These are phyloP conservation scores for Ulota crispa DNA, from an alignment of 225 moss, liverwort and hornwort species.

Conservation along the genomic window DNA sequence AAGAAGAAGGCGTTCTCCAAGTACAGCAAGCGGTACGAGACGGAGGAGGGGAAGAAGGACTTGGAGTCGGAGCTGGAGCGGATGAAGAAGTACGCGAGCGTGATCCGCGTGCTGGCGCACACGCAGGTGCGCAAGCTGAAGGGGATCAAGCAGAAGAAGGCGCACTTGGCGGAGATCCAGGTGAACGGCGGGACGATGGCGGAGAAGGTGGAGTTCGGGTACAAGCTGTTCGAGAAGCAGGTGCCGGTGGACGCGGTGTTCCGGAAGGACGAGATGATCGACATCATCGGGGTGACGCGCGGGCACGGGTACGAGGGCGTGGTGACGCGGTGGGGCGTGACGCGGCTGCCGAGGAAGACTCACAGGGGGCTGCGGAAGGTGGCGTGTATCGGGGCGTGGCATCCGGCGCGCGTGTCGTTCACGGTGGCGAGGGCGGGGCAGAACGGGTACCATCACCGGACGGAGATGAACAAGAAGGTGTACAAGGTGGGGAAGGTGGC, in stretches of 20 bases:
- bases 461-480: slow-evolving; percentile 62
- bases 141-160: slow-evolving; percentile 81
- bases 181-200: slow-evolving; percentile 54
- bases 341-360: slow-evolving; percentile 73
- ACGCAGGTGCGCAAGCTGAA: slow-evolving; percentile 73
- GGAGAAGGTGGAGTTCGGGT: slow-evolving; percentile 83
- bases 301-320: slow-evolving; percentile 81
- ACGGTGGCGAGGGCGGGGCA: slow-evolving; percentile 84
- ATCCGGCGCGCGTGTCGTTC: slow-evolving; percentile 88
- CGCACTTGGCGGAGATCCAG: slow-evolving; percentile 57
- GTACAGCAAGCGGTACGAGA: slow-evolving; percentile 63
- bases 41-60: slow-evolving; percentile 70
- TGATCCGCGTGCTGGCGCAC: slow-evolving; percentile 79
- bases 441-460: slow-evolving; percentile 81
- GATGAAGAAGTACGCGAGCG: slow-evolving; percentile 87
- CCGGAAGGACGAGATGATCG: slow-evolving; percentile 85
- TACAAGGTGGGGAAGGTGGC: slow-evolving; percentile 66
- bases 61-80: slow-evolving; percentile 70
- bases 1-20: slow-evolving; percentile 71
- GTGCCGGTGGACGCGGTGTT: slow-evolving; percentile 74
- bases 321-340: slow-evolving; percentile 82
- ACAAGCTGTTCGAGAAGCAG: slow-evolving; percentile 76
- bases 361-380: slow-evolving; percentile 86
- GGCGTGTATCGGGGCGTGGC: slow-evolving; percentile 90
- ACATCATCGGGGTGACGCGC: slow-evolving; percentile 79